Evolutionary conservation across 2,329 filamentous ascomycete genomes (phyloP).

Genomic region (Blumeriella jaapii): DNA sequence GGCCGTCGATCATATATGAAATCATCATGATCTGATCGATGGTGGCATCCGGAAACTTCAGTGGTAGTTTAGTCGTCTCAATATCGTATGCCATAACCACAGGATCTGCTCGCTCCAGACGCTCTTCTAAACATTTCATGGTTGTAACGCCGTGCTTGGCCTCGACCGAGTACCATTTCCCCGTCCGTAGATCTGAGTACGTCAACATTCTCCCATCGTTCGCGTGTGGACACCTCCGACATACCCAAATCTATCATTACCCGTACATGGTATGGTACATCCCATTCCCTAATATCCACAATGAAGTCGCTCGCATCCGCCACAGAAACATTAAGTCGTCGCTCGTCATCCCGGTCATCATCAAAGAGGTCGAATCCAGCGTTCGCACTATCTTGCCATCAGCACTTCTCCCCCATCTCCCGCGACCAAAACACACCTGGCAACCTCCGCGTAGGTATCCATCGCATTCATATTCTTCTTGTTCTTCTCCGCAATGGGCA

Average conservation of each 20-base stretch:
- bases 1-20: slow-evolving; percentile 99
- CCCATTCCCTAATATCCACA: slow-evolving; percentile 97
- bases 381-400: slow-evolving; percentile 47
- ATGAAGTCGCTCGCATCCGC: slow-evolving; percentile 92
- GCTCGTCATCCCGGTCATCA: slow-evolving; percentile 68
- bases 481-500: slow-evolving; percentile 91
- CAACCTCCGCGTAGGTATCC: slow-evolving; percentile 97
- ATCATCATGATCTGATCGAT: slow-evolving; percentile 99
- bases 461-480: slow-evolving; percentile 93
- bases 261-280: slow-evolving; percentile 97
- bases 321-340: slow-evolving; percentile 63
- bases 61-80: slow-evolving; percentile 86
- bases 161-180: slow-evolving; percentile 94
- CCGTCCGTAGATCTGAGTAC: slow-evolving; percentile 72
- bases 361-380: slow-evolving; percentile 93
- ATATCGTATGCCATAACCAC: slow-evolving; percentile 99
- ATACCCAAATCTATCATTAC: slow-evolving; percentile 89
- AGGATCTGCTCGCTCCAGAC: slow-evolving; percentile 81
- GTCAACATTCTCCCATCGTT: slow-evolving; percentile 16
- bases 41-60: slow-evolving; percentile 92
- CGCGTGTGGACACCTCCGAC: slow-evolving; percentile 11
- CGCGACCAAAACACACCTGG: slow-evolving; percentile 48
- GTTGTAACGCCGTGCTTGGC: slow-evolving; percentile 82
- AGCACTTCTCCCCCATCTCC: slow-evolving; percentile 4
- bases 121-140: slow-evolving; percentile 76